Evolutionary conservation across 1,284 basidiomycete genomes (phyloP).

Genomic region (Ustilago tritici): DNA sequence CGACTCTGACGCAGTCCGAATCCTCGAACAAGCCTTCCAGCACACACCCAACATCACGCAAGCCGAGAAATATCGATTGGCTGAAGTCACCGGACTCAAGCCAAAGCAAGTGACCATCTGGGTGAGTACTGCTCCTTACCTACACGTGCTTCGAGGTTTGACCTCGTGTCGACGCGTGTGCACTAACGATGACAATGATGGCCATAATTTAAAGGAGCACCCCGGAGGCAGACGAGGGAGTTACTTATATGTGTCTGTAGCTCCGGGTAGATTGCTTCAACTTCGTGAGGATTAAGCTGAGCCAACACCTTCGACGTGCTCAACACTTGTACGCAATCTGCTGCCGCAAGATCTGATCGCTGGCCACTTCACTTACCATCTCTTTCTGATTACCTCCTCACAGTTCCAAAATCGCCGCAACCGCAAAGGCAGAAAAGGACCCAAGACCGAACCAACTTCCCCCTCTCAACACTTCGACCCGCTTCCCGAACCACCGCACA

Average conservation of each 20-base stretch:
- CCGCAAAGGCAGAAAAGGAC: constrained; percentile 35
- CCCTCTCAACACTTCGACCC: neutral
- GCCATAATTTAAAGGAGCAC: neutral
- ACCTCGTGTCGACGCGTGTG: neutral
- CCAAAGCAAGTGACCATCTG: constrained; percentile 68
- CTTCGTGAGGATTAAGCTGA: too few species aligned
- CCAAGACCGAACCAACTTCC: neutral
- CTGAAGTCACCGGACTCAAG: constrained; percentile 60
- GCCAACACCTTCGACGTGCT: too few species aligned
- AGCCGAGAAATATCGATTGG: constrained; percentile 64
- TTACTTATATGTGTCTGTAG: neutral
- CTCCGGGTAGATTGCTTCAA: neutral
- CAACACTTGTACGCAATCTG: neutral
- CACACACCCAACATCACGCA: constrained; percentile 64
- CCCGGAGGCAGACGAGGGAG: neutral
- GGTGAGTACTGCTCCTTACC: constrained; percentile 54
- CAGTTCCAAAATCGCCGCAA: constrained; percentile 63
- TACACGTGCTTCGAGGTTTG: neutral
- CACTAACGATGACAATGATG: constrained; percentile 9
- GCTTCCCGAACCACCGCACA: neutral
- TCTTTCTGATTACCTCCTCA: neutral
- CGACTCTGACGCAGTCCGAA: constrained; percentile 42
- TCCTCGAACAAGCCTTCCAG: constrained; percentile 63
- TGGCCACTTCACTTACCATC: neutral
- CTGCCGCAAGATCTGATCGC: neutral